Evolutionary conservation across 306 rosid genomes (phyloP), one percentile per base, ranked within the genome.

Genomic region (Cucumis hystrix): DNA sequence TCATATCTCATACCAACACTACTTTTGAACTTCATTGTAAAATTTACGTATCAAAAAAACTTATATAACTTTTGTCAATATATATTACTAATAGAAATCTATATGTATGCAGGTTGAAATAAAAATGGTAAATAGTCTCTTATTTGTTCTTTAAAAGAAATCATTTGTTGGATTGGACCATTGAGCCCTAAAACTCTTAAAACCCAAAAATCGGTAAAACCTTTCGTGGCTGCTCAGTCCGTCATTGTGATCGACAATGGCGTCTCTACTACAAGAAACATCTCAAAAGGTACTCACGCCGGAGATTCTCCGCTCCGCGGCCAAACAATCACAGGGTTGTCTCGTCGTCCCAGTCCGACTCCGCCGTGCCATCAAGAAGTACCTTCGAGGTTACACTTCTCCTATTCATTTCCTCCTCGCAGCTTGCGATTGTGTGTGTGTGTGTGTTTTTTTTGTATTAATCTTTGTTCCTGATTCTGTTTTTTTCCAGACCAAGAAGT

Each of bases 361-460:
- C 40, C 97, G 99, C 66, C 96, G 89, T 21, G 90, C 98, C 82
- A 89, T 92, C 40, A 95, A 92, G 78, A 89, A 87, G 77, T 92
- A 92, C 84, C 89, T 95, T 76, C 87, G 81, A 92, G 97, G 99
- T 92, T 75, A 30, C 52, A 41, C 68, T 16, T 74, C 25, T 73
- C 33, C 45, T 40, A 64, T 15, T 28, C 25, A 18, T 57, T 79
- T 71, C 70, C 23, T 37, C 20, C 8, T 35, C 18, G 25, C 5
- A 78, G 43, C 57, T 28, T 28, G 30, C 3, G 30, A 1, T 3
- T 28, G 30, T 28, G 30, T 28, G 30, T 28, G 30, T 28, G 30
- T 28, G 30, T 28, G 30, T 28, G 58, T 18, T 6, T 69, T 0
- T 7, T 11, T 43, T 58, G 3, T 33, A 0, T 14, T 3, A 9